Percentiles rank a stretch among this genome's conserved stretches.
phyloP scores from a whole-genome alignment of 495 filamentous ascomycete genomes.

The Paragyromitra xinjiangensis region DNA sequence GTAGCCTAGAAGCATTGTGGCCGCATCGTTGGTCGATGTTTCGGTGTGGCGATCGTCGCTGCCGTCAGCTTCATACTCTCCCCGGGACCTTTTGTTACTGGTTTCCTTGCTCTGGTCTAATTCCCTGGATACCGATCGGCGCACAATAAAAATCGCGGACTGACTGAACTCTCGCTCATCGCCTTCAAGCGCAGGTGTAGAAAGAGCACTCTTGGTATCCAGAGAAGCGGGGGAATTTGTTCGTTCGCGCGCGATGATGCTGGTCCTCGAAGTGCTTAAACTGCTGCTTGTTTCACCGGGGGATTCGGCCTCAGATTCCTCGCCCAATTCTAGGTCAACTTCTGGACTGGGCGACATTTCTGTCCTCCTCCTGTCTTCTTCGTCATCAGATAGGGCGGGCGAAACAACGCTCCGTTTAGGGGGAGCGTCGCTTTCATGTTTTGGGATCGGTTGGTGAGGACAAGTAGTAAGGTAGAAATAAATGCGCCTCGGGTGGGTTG shows the following conservation, averaged over 20 bases:
- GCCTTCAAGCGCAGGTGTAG: conserved; percentile 86
- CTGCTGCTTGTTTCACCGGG: conserved; percentile 60
- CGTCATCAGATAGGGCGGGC: conserved; percentile 82
- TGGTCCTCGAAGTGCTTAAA: conserved; percentile 44
- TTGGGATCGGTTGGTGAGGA: conserved; percentile 82
- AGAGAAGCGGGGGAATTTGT: conserved; percentile 44
- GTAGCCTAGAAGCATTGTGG: conserved; percentile 61
- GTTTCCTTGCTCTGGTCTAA: conserved; percentile 65
- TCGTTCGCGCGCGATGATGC: conserved; percentile 52
- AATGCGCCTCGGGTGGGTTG: conserved; percentile 90
- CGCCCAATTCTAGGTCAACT: conserved; percentile 86
- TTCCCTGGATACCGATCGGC: conserved; percentile 62
- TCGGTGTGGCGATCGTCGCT: conserved; percentile 62
- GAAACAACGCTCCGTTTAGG: conserved; percentile 69
- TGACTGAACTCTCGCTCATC: conserved; percentile 97
- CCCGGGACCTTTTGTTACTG: conserved; percentile 56
- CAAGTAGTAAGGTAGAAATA: conserved; percentile 93
- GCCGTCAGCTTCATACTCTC: conserved; percentile 58
- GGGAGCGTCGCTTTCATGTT: conserved; percentile 67
- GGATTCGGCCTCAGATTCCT: conserved; percentile 78
- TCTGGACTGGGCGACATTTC: conserved; percentile 89
- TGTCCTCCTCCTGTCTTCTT: conserved; percentile 76
- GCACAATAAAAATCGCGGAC: conserved; percentile 85
- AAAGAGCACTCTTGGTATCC: conserved; percentile 49
- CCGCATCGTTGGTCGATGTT: conserved; percentile 65